phyloP scores from a whole-genome alignment of 176 grass and related monocot genomes.

The Avena atlantica region DNA sequence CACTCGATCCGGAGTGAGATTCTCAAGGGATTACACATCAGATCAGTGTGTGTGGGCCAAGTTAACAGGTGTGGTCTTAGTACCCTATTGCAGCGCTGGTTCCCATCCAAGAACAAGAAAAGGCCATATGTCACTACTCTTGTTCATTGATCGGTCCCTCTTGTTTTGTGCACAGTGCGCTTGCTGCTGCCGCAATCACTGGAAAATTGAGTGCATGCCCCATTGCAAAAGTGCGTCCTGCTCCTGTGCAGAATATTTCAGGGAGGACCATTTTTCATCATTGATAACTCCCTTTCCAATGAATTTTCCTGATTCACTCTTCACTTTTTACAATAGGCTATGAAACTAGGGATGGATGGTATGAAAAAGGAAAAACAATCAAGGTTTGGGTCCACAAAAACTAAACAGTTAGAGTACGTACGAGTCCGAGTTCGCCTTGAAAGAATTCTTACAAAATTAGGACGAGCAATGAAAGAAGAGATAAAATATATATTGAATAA shows the following conservation, averaged over 20 bases:
- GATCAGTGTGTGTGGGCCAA: conserved; percentile 18
- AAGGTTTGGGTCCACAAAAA: not conserved
- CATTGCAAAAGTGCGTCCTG: conserved; percentile 27
- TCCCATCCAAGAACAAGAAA: conserved; percentile 2
- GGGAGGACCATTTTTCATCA: conserved; percentile 1
- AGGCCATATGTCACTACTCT: not conserved
- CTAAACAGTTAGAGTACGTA: not conserved
- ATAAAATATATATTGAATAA: not conserved
- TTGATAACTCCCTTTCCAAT: not conserved
- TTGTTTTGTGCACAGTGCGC: conserved; percentile 16
- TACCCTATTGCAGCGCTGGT: conserved; percentile 1
- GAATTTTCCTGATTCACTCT: not conserved
- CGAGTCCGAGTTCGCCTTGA: not conserved
- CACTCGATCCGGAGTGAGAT: not conserved
- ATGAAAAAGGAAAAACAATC: not conserved
- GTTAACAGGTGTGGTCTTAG: conserved; percentile 13
- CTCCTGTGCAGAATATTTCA: conserved; percentile 26
- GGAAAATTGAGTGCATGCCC: not conserved
- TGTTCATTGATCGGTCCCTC: not conserved
- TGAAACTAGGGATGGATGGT: not conserved
- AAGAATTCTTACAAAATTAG: not conserved
- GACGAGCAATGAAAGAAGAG: not conserved
- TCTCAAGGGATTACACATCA: not conserved
- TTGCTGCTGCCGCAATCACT: conserved; percentile 5
- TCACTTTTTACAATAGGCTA: not conserved